These are phyloP conservation scores for Patellaria atrata DNA, from an alignment of 495 filamentous ascomycete genomes.

Conservation along the genomic window DNA sequence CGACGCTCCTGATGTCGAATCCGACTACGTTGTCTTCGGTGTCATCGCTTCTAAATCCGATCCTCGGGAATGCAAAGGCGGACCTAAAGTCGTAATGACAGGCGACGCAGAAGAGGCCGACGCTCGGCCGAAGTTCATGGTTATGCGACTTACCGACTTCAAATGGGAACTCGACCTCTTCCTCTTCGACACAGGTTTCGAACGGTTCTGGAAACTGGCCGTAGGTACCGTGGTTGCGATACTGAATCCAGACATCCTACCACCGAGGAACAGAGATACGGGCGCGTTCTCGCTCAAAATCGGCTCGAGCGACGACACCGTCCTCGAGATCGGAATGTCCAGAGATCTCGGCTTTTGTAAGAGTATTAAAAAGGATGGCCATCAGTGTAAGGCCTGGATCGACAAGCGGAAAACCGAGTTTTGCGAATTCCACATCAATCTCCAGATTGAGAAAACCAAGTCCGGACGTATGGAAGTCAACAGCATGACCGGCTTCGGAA, in stretches of 20 bases:
- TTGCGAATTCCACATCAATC: constrained; percentile 85
- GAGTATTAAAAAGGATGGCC: constrained; percentile 66
- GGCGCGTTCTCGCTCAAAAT: constrained; percentile 73
- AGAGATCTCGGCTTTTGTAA: constrained; percentile 87
- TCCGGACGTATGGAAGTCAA: constrained; percentile 70
- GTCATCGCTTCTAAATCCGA: constrained; percentile 78
- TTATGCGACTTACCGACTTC: constrained; percentile 70
- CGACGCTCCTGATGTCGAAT: constrained; percentile 67
- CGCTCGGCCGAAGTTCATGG: constrained; percentile 73
- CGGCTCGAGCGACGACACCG: constrained; percentile 66
- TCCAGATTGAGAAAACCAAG: constrained; percentile 56
- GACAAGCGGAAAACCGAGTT: constrained; percentile 76
- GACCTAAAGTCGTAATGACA: constrained; percentile 29
- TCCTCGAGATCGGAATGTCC: constrained; percentile 77
- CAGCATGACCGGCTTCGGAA: constrained; percentile 34
- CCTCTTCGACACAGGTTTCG: constrained; percentile 82
- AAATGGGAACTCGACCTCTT: constrained; percentile 85
- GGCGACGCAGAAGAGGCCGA: constrained; percentile 41
- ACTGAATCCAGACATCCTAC: constrained; percentile 84
- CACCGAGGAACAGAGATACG: constrained; percentile 63
- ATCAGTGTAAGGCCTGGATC: constrained; percentile 69
- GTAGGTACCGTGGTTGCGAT: constrained; percentile 81
- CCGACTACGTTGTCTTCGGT: constrained; percentile 75
- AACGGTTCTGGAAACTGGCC: constrained; percentile 77
- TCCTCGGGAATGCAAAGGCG: constrained; percentile 50